Evolutionary conservation across 2,329 filamentous ascomycete species (phyloP).

Genomic region (Graphiopsis chlorocephala): DNA sequence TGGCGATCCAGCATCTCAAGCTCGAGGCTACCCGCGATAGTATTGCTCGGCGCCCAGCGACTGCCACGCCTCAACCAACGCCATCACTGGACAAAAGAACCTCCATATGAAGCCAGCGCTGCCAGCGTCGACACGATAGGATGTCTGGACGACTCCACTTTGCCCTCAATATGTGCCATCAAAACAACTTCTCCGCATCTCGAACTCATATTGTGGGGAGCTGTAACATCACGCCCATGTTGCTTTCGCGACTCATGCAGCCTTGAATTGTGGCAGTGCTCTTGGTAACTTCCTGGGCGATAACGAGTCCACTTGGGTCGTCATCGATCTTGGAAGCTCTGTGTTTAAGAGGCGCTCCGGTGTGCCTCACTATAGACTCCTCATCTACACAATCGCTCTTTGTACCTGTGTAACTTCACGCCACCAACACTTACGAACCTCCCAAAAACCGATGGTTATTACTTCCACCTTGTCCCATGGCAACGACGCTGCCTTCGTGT

Average conservation of each 20-base stretch:
- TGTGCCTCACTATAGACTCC: not conserved
- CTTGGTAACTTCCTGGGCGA: slow-evolving; percentile 13
- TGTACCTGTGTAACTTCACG: slow-evolving; percentile 11
- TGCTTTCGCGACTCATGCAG: not conserved
- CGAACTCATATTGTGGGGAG: slow-evolving; percentile 10
- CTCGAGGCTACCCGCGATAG: slow-evolving; percentile 2
- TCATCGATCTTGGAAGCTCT: not conserved
- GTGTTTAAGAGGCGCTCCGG: slow-evolving; percentile 12
- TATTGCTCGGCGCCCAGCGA: slow-evolving; percentile 11
- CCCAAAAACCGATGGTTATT: slow-evolving; percentile 12
- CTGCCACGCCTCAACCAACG: not conserved
- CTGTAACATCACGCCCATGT: not conserved
- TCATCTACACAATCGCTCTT: not conserved
- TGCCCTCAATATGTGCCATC: not conserved
- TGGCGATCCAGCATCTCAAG: slow-evolving; percentile 12
- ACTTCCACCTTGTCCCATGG: slow-evolving; percentile 10
- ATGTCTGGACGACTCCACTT: slow-evolving; percentile 1
- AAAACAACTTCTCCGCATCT: not conserved
- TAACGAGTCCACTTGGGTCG: not conserved
- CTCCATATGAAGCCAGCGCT: slow-evolving; percentile 8
- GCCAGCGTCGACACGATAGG: not conserved
- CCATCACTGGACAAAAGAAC: slow-evolving; percentile 13
- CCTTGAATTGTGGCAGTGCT: slow-evolving; percentile 14
- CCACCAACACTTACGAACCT: not conserved
- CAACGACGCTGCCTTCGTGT: slow-evolving; percentile 8